Conservation (phyloP, 1,139 yeast species). For the Hyphopichia burtonii region DNA sequence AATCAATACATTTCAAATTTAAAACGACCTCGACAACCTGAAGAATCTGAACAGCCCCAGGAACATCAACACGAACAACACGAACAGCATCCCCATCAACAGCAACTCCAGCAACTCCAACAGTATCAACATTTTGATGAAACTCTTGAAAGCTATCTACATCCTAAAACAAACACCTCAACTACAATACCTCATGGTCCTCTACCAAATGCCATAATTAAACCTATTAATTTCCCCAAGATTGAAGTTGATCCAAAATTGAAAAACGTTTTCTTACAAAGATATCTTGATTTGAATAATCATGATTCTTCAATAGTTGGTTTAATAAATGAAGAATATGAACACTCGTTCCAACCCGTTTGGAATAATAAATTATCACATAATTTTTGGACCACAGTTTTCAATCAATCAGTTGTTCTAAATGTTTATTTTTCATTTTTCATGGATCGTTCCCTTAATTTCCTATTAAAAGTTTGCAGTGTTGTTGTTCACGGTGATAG, state of each 20-base stretch:
- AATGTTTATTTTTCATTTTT: conserved; percentile 34
- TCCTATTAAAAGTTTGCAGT: conserved; percentile 27
- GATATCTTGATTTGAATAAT: conserved; percentile 10
- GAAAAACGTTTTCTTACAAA: conserved; percentile 16
- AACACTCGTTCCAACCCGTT: conserved; percentile 22
- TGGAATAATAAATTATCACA: conserved; percentile 22
- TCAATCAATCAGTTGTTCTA: conserved; percentile 23
- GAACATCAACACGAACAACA: not conserved
- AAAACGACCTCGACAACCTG: not conserved
- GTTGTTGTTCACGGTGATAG: conserved; percentile 18
- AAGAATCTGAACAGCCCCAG: not conserved
- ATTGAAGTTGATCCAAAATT: conserved; percentile 9
- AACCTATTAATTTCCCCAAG: conserved; percentile 8
- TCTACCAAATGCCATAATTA: conserved; percentile 14
- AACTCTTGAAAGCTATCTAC: too few species aligned
- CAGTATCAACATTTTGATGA: too few species aligned
- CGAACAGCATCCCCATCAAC: not conserved
- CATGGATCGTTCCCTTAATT: conserved; percentile 38
- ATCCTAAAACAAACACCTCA: too few species aligned
- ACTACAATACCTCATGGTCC: conserved; percentile 4
- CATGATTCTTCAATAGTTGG: conserved; percentile 12
- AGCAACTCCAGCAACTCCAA: not conserved
- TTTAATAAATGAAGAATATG: conserved; percentile 15
- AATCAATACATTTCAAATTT: too few species aligned
- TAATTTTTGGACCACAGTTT: conserved; percentile 30